Percentiles rank a stretch among this genome's conserved stretches.
These are phyloP conservation scores for Herpetomonas tarakana DNA, from an alignment of 208 protist genomes.

Conservation along the genomic window DNA sequence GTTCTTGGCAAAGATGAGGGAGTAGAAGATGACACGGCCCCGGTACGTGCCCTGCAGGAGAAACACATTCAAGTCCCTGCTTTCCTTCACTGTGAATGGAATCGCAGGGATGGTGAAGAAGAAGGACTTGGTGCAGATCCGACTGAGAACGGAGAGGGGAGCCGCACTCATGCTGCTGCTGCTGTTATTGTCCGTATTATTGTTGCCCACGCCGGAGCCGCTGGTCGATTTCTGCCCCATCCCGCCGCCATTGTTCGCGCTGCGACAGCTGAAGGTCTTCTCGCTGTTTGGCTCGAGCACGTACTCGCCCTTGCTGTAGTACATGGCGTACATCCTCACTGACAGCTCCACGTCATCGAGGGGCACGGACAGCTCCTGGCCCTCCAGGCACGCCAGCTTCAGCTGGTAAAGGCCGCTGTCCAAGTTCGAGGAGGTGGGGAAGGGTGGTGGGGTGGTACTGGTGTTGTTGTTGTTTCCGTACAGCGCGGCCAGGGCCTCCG, in stretches of 20 bases:
- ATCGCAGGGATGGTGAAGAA: slow-evolving; percentile 37
- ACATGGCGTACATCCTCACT: slow-evolving; percentile 60
- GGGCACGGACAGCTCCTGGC: slow-evolving; percentile 44
- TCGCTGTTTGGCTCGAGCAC: slow-evolving; percentile 39
- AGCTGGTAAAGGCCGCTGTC: slow-evolving; percentile 34
- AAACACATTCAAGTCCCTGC: slow-evolving; percentile 48
- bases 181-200: not conserved
- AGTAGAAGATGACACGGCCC: slow-evolving; percentile 48
- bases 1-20: slow-evolving; percentile 29
- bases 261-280: slow-evolving; percentile 26
- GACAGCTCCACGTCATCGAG: slow-evolving; percentile 40
- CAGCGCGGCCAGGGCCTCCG: too few relatives aligned
- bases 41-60: slow-evolving; percentile 42
- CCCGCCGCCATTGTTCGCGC: too few relatives aligned
- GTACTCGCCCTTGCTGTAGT: slow-evolving; percentile 30
- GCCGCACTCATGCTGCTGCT: not conserved
- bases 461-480: too few relatives aligned
- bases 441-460: slow-evolving; percentile 11
- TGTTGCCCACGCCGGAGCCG: not conserved
- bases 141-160: slow-evolving; percentile 16
- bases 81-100: slow-evolving; percentile 43
- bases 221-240: not conserved
- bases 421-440: slow-evolving; percentile 31
- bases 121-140: slow-evolving; percentile 19
- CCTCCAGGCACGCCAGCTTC: slow-evolving; percentile 36